phyloP scores from a whole-genome alignment of 257 asterid species.

The Thymus quinquecostatus region DNA sequence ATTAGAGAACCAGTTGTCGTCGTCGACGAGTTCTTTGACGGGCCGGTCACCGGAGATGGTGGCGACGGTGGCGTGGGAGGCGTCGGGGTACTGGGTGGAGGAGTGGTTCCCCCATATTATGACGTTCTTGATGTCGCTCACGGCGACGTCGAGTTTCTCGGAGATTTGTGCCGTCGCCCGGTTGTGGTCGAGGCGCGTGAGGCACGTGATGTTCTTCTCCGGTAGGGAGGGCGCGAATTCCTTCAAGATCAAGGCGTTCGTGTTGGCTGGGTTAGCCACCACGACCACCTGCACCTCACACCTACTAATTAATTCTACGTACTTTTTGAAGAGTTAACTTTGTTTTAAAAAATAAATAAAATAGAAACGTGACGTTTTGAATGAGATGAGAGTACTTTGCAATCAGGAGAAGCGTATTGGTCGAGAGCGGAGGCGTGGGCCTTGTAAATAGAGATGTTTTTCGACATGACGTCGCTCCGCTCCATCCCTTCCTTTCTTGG shows the following conservation, averaged over 20 bases:
- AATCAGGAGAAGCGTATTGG: conserved; percentile 68
- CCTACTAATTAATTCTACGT: conserved; percentile 18
- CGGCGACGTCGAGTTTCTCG: conserved; percentile 60
- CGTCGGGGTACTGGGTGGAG: conserved; percentile 85
- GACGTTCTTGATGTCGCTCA: conserved; percentile 68
- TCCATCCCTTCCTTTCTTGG: conserved; percentile 84
- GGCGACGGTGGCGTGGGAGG: conserved; percentile 61
- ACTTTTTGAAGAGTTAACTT: too few species aligned
- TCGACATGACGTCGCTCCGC: conserved; percentile 74
- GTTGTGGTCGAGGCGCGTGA: conserved; percentile 86
- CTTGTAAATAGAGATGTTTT: conserved; percentile 74
- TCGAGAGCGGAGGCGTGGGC: conserved; percentile 80
- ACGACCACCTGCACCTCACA: conserved; percentile 96
- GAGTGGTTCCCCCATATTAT: conserved; percentile 94
- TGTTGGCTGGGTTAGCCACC: conserved; percentile 96
- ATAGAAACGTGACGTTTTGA: too few species aligned
- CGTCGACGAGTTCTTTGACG: conserved; percentile 51
- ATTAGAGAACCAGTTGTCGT: conserved; percentile 56
- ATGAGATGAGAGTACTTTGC: conserved; percentile 50
- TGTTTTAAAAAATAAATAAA: too few species aligned
- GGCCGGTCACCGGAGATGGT: conserved; percentile 46
- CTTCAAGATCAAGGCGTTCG: conserved; percentile 78
- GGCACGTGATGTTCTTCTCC: conserved; percentile 73
- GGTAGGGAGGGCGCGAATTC: conserved; percentile 77
- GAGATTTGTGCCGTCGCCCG: conserved; percentile 73